Evolutionary conservation across 2,329 filamentous ascomycete species (phyloP).

Genomic region (Alternaria triticina): DNA sequence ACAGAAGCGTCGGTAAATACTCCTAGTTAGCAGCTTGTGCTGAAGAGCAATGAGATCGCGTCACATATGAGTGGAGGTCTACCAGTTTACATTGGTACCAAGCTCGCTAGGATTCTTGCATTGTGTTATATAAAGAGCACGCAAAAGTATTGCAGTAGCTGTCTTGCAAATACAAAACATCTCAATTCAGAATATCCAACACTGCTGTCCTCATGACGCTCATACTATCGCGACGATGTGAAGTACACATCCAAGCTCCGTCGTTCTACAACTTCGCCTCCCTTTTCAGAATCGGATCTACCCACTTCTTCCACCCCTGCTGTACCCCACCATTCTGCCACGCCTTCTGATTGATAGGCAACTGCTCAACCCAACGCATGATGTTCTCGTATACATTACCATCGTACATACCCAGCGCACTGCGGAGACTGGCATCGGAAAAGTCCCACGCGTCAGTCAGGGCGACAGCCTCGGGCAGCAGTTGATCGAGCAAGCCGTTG

Average conservation of each 20-base stretch:
- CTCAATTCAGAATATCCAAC: neutral
- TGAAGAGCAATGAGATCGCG: neutral
- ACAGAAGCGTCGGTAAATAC: neutral
- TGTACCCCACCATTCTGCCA: conserved; percentile 1
- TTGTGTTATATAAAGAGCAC: neutral
- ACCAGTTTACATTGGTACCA: neutral
- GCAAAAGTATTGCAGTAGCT: neutral
- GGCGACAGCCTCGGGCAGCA: conserved; percentile 56
- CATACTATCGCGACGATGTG: neutral
- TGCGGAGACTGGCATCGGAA: conserved; percentile 58
- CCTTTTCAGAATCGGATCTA: conserved; percentile 6
- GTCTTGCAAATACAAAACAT: neutral
- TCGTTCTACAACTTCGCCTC: conserved; percentile 1
- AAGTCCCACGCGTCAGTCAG: conserved; percentile 59
- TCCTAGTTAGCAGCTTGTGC: neutral
- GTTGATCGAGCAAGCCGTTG: conserved; percentile 48
- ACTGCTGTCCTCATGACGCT: neutral
- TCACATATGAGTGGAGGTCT: neutral
- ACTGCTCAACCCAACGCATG: conserved; percentile 36
- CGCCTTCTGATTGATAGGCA: conserved; percentile 28
- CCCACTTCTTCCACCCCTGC: conserved; percentile 4
- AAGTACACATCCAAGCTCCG: neutral
- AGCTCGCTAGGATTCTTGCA: neutral
- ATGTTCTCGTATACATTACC: conserved; percentile 60
- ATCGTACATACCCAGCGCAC: conserved; percentile 57